phyloP scores from a whole-genome alignment of 768 basidiomycete species.

The Mycena pura region DNA sequence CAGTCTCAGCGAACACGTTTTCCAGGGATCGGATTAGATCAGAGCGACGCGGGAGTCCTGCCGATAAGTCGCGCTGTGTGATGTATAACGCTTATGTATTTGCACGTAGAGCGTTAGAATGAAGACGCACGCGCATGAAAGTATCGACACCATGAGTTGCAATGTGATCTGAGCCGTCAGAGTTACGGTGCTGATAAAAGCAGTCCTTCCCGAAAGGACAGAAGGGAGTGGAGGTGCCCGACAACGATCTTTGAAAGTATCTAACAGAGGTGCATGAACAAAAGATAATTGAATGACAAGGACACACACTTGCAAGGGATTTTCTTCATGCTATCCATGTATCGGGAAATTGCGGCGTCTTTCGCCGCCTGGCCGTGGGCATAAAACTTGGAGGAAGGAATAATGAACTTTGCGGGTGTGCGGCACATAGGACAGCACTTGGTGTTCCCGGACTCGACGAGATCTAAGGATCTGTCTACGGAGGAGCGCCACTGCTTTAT shows the following conservation, averaged over 20 bases:
- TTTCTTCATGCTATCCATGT: conserved; percentile 76
- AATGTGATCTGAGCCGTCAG: conserved; percentile 66
- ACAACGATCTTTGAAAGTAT: conserved; percentile 64
- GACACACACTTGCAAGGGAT: conserved; percentile 68
- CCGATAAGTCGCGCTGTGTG: background rate
- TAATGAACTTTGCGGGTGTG: conserved; percentile 65
- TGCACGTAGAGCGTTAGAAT: background rate
- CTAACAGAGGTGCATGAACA: conserved; percentile 42
- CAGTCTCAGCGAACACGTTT: conserved; percentile 27
- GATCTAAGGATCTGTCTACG: conserved; percentile 56
- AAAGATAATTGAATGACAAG: background rate
- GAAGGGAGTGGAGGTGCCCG: conserved; percentile 50
- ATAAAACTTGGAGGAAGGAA: conserved; percentile 75
- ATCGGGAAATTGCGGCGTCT: conserved; percentile 54
- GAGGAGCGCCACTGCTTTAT: conserved; percentile 80
- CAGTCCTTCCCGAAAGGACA: conserved; percentile 86
- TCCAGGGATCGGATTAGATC: conserved; percentile 23
- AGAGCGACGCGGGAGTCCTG: conserved; percentile 1
- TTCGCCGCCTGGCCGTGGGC: conserved; percentile 62
- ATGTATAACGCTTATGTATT: conserved; percentile 14
- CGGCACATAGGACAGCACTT: conserved; percentile 87
- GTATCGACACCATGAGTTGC: conserved; percentile 62
- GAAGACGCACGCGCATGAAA: conserved; percentile 55
- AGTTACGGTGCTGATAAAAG: conserved; percentile 76
- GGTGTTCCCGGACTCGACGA: conserved; percentile 61